phyloP scores from a whole-genome alignment of 768 basidiomycete genomes.

The Lactarius indigo region DNA sequence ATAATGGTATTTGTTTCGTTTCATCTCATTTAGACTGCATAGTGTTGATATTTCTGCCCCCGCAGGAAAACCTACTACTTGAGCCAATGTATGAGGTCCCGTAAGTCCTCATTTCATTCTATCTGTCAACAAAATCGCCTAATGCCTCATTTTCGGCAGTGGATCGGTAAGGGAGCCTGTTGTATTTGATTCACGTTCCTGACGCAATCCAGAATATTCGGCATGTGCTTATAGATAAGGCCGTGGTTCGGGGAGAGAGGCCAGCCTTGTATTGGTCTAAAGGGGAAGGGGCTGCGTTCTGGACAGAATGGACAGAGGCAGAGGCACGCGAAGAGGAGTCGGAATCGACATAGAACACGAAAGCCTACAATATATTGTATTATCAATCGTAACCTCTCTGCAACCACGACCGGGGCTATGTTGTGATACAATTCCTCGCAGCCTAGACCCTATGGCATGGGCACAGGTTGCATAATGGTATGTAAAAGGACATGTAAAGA shows the following conservation, averaged over 20 bases:
- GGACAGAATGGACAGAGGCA: slow-evolving; percentile 73
- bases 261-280: slow-evolving; percentile 73
- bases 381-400: slow-evolving; percentile 18
- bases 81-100: slow-evolving; percentile 94
- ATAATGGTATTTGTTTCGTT: slow-evolving; percentile 59
- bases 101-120: slow-evolving; percentile 44
- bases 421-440: slow-evolving; percentile 15
- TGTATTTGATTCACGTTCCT: not conserved
- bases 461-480: slow-evolving; percentile 20
- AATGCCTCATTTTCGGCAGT: slow-evolving; percentile 34
- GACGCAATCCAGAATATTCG: slow-evolving; percentile 54
- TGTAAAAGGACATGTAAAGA: slow-evolving; percentile 22
- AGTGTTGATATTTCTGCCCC: not conserved
- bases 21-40: not conserved
- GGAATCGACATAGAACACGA: slow-evolving; percentile 7
- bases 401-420: slow-evolving; percentile 6
- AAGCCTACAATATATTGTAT: slow-evolving; percentile 21
- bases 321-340: slow-evolving; percentile 37
- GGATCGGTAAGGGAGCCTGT: slow-evolving; percentile 57
- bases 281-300: slow-evolving; percentile 64
- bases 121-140: slow-evolving; percentile 5
- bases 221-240: slow-evolving; percentile 77
- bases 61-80: slow-evolving; percentile 71
- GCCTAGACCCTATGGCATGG: slow-evolving; percentile 6
- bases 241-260: slow-evolving; percentile 59